Conservation (phyloP, 2,329 filamentous ascomycete genomes). For the Bipolaris oryzae region DNA sequence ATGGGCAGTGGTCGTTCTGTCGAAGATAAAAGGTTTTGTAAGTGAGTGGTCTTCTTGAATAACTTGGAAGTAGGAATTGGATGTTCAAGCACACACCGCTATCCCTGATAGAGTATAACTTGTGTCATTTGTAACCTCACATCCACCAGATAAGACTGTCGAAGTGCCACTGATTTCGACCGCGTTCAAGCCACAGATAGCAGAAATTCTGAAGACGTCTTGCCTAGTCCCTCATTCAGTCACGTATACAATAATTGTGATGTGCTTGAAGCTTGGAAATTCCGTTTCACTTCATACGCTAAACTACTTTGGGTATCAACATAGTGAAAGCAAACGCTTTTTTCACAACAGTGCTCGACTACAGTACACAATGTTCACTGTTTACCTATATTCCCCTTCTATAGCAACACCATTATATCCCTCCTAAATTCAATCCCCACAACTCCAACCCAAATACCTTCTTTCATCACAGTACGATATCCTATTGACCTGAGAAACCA, state of each 20-base stretch:
- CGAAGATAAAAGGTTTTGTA: too few relatives aligned
- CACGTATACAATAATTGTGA: neutral
- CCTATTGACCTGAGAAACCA: neutral
- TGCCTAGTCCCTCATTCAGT: too few relatives aligned
- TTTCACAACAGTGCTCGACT: neutral
- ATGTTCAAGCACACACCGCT: too few relatives aligned
- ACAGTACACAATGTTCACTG: neutral
- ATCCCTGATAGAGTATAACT: too few relatives aligned
- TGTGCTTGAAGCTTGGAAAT: neutral
- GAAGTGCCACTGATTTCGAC: too few relatives aligned
- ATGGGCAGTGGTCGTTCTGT: too few relatives aligned
- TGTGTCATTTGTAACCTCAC: too few relatives aligned
- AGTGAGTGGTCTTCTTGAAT: too few relatives aligned
- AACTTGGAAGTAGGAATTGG: too few relatives aligned
- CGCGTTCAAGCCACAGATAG: too few relatives aligned
- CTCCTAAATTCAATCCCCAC: neutral
- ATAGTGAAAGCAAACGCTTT: neutral
- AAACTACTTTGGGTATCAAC: neutral
- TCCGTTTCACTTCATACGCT: neutral
- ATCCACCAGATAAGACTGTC: too few relatives aligned
- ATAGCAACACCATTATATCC: neutral
- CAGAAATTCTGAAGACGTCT: too few relatives aligned
- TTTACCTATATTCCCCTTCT: neutral
- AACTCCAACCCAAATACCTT: neutral
- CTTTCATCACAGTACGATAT: neutral